Evolutionary conservation across 768 basidiomycete genomes (phyloP).

Genomic region (Neoboletus subvelutipes): DNA sequence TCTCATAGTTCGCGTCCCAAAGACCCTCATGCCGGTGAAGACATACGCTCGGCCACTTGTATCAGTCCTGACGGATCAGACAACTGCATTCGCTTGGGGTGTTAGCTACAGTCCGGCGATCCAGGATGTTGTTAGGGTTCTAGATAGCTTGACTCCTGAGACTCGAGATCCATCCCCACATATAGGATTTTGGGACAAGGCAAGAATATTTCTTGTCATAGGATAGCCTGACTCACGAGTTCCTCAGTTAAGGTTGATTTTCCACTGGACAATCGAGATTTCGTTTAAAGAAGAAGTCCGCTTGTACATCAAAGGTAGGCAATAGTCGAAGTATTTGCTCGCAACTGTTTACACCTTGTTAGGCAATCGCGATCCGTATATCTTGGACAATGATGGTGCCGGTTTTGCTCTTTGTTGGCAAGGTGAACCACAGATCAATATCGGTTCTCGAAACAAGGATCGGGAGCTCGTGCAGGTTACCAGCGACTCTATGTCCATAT

Average conservation of each 20-base stretch:
- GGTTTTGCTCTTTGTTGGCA: slow-evolving; percentile 88
- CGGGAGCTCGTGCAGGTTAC: slow-evolving; percentile 79
- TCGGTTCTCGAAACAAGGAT: slow-evolving; percentile 70
- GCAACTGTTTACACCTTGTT: slow-evolving; percentile 8
- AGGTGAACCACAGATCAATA: slow-evolving; percentile 66
- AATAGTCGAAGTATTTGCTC: neutral
- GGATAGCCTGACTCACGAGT: slow-evolving; percentile 3
- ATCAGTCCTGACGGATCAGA: slow-evolving; percentile 57
- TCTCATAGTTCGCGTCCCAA: slow-evolving; percentile 68
- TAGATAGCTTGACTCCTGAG: slow-evolving; percentile 78
- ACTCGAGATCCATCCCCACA: slow-evolving; percentile 79
- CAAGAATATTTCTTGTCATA: slow-evolving; percentile 29
- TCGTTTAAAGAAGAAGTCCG: slow-evolving; percentile 72
- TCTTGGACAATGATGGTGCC: slow-evolving; percentile 65
- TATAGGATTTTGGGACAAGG: slow-evolving; percentile 96
- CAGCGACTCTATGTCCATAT: slow-evolving; percentile 77
- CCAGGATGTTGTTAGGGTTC: slow-evolving; percentile 79
- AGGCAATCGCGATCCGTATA: slow-evolving; percentile 86
- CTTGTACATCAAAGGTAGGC: slow-evolving; percentile 81
- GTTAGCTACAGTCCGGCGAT: slow-evolving; percentile 84
- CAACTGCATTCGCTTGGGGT: slow-evolving; percentile 84
- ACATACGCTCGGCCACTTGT: slow-evolving; percentile 80
- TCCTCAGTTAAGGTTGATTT: slow-evolving; percentile 63
- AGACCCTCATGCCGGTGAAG: slow-evolving; percentile 95
- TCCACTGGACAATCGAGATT: slow-evolving; percentile 78